Evolutionary conservation across 768 basidiomycete species (phyloP), one percentile per base, ranked within the genome.

Genomic region (Kwoniella sp.): DNA sequence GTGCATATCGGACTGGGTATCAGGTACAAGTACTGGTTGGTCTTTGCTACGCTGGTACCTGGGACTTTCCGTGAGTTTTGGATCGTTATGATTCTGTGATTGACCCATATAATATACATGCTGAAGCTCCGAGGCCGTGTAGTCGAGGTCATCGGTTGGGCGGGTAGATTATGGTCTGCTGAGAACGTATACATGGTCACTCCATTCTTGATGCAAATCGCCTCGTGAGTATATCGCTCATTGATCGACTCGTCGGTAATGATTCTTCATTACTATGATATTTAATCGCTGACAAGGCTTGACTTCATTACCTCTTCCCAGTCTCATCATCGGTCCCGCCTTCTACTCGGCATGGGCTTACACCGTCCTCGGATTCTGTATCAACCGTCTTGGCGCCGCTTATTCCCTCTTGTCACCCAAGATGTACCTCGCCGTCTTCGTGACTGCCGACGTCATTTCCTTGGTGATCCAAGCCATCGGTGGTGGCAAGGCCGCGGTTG

Each of bases 261-360:
- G n/a, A n/a, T n/a, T n/a, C n/a, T n/a, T n/a, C n/a, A n/a, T n/a
- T 17, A 15, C 3, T 37, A 5, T 3, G 6, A 22, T 52, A 54
- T 27, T 24, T 53, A 55, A 8, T 49, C 58, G 0, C 24, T 55
- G 26, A 50, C 27, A 17, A 56, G 21, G 40, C 21, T 37, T 57
- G n/a, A 2, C 37, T 29, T 7, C 8, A 46, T 0, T 25, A 5
- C 46, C 19, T 21, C 22, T 15, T 9, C 26, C 8, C 36, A 77
- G 76, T 26, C 73, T 80, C 2, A 77, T 79, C 37, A 65, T 80
- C 37, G 77, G 71, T 1, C 80, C 80, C 0, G 76, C 74, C 49
- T 80, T 79, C 67, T 79, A 76, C 77, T 74, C 73, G 0, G 80
- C 77, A 0, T 72, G 69, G 46, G 64, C 67, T 13, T 80, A 79